Evolutionary conservation across 495 filamentous ascomycete genomes (phyloP), one percentile per base, ranked within the genome.

Genomic region (Penicillium coffeae): DNA sequence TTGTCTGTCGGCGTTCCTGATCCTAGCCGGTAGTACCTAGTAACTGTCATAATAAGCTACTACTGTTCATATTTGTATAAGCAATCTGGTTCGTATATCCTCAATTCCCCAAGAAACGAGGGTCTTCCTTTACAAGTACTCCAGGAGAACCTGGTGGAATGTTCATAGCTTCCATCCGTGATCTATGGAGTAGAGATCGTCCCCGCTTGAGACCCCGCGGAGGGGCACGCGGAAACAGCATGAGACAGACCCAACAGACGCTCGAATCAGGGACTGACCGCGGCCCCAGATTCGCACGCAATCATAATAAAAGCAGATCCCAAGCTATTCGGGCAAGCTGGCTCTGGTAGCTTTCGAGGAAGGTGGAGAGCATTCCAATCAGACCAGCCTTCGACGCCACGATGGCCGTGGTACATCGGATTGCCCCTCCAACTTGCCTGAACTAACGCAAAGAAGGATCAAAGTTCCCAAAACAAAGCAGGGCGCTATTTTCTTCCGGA

Each of bases 371-470:
- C 4, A 36, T 45, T 3, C 27, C 42, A 45, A 34, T 45, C 16
- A 45, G 18, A 33, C 14, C 42, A 25, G 27, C 34, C 27, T 14
- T 14, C 34, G 34, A 32, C 42, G 42, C 42, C 42, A 45, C 18
- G 42, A 14, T 32, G 13, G 33, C 41, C 20, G 22, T 8, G 3
- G 22, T 9, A 20, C 12, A 35, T 20, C 25, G 42, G 42, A 44
- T 15, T 30, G 25, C 5, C n/a, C n/a, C n/a, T n/a, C n/a, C n/a
- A n/a, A n/a, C n/a, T 5, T 30, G 25, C 25, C 25, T 30, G 25
- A n/a, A n/a, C 25, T 10, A 5, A 30, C 25, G 10, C 25, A 30
- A 10, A 30, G 25, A 4, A 30, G 10, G 10, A 4, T 30, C 25
- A 30, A 30, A 30, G 25, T 10, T 10, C 4, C 25, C 25, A 30